Evolutionary conservation across 352 stramenopile species (phyloP).

Genomic region (Elongisporangium senticosum): DNA sequence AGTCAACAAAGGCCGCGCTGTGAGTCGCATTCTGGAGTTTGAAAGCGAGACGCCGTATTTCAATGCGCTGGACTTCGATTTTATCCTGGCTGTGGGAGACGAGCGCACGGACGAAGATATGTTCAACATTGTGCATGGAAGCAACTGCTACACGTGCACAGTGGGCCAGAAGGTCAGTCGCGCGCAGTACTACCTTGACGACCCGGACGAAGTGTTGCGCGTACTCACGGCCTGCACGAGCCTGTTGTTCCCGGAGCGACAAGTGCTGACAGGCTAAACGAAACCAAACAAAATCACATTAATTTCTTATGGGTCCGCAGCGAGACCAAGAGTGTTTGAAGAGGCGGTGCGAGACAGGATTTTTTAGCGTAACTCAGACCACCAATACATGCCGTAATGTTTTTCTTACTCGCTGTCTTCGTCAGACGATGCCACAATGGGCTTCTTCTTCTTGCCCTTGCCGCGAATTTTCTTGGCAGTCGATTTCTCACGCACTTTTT

Average conservation of each 20-base stretch:
- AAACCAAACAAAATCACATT: background rate
- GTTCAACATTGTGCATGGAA: conserved; percentile 87
- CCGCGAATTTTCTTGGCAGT: background rate
- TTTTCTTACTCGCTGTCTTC: too few relatives aligned
- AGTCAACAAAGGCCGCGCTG: conserved; percentile 83
- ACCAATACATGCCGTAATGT: too few relatives aligned
- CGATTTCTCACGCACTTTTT: background rate
- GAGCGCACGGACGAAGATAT: conserved; percentile 88
- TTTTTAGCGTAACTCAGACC: background rate
- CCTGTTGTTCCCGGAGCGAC: conserved; percentile 29
- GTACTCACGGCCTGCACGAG: conserved; percentile 70
- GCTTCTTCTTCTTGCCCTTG: background rate
- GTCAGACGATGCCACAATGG: background rate
- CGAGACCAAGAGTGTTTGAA: background rate
- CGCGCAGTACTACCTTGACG: conserved; percentile 79
- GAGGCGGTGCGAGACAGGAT: background rate
- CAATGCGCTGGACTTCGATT: conserved; percentile 74
- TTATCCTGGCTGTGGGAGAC: conserved; percentile 81
- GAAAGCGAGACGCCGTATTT: conserved; percentile 74
- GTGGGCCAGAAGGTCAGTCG: conserved; percentile 86
- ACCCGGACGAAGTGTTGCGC: conserved; percentile 71
- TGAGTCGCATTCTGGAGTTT: conserved; percentile 81
- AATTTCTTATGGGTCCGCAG: background rate
- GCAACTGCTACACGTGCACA: conserved; percentile 86
- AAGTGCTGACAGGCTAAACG: conserved; percentile 12